These are phyloP conservation scores for Keqinozyma sinolaborantium DNA, from an alignment of 1,139 yeast genomes.

Conservation along the genomic window DNA sequence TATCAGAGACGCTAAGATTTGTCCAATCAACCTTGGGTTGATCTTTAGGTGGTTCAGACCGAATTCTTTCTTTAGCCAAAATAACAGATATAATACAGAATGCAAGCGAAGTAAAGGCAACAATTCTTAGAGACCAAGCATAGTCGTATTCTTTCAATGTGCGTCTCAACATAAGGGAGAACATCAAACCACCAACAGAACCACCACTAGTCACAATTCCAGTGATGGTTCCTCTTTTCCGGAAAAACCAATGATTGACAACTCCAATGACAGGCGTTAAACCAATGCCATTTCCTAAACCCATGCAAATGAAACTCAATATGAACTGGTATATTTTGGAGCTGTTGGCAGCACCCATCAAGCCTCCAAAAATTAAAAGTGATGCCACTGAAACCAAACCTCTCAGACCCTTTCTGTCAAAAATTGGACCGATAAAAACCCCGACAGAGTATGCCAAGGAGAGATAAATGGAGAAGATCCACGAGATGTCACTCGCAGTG, in stretches of 20 bases:
- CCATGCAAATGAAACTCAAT: constrained; percentile 31
- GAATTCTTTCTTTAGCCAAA: constrained; percentile 43
- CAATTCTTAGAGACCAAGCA: constrained; percentile 32
- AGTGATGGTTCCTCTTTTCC: constrained; percentile 31
- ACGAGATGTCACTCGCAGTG: constrained; percentile 41
- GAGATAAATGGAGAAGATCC: constrained; percentile 38
- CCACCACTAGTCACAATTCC: constrained; percentile 40
- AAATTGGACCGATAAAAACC: constrained; percentile 33
- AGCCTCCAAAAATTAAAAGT: constrained; percentile 25
- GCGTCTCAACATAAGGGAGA: constrained; percentile 31
- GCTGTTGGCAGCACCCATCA: constrained; percentile 31
- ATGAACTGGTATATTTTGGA: constrained; percentile 30
- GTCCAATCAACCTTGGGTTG: neutral
- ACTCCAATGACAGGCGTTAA: constrained; percentile 37
- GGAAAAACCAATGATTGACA: constrained; percentile 35
- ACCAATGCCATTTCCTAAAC: constrained; percentile 31
- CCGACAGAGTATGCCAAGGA: constrained; percentile 29
- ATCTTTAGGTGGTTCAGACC: neutral
- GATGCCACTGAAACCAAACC: constrained; percentile 23
- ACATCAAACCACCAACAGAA: constrained; percentile 34
- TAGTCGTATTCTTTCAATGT: constrained; percentile 29
- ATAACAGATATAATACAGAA: constrained; percentile 32
- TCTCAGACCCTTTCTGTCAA: constrained; percentile 31
- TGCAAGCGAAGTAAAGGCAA: constrained; percentile 29
- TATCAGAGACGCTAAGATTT: constrained; percentile 1